Evolutionary conservation across 139 green algal species (phyloP), one percentile per base, ranked within the genome.

Genomic region (Tetradesmus lagerheimii): DNA sequence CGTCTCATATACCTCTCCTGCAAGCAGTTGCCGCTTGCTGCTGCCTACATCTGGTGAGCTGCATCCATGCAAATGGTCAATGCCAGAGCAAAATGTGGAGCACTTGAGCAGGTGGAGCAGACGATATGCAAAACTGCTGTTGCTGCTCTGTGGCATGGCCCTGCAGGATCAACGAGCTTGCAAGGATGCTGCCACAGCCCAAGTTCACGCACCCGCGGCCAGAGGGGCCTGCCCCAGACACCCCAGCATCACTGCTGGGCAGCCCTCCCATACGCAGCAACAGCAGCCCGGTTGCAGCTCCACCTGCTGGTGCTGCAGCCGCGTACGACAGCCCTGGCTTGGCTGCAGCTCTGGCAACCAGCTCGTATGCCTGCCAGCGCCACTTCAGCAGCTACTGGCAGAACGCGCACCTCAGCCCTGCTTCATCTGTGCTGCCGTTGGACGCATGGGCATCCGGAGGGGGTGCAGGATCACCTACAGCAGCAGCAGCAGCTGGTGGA

Each of bases 361-460:
- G 35, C 16, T 43, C 80, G 15, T 86, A 74, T 45, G 45, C 45
- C 18, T 86, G 66, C 34, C 80, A 86, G 80, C 47, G 66, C 3
- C 45, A 86, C 80, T 86, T 86, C 80, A 86, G 45, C 29, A 86
- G 80, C 45, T 86, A 86, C 45, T 86, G 80, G 80, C 14, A 47
- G 39, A 31, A 38, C 29, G 39, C 39, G 4, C 31, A 14, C 35
- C 53, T 47, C 27, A 67, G n/a, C 79, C 34, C 39, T 37, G 25
- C 34, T 38, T 53, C 35, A 1, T 83, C 76, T 14, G 34, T 45
- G 34, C 35, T 18, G 3, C 16, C 12, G 12, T 62, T 27, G 2
- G 16, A n/a, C 20, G 41, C 35, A 31, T 53, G 25, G 35, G 31
- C 18, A 15, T 83, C 35, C 15, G 35, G 77, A 14, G 39, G 37